Base-by-base conservation (phyloP, 1,139 yeast species). In the Yamadazyma spencermartinsiae region DNA sequence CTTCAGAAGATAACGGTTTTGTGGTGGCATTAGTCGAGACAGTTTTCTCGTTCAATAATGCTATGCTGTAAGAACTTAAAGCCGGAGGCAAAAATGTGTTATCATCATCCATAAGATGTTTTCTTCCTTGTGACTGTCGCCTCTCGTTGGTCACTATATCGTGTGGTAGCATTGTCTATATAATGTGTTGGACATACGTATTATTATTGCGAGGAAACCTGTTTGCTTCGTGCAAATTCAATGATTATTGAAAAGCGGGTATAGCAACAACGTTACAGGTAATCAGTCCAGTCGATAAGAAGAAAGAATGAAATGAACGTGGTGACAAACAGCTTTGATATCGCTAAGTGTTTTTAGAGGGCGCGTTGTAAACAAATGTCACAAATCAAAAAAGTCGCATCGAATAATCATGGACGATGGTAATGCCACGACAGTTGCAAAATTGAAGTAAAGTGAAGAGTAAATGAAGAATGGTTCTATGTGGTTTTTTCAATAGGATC, bases 1-100 rank as follows among this genome's bases (percentile, higher is more conserved):
- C 50, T 31, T 54, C 39, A 46, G 43, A 13, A n/a, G 10, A 16
- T 29, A 30, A 25, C 13, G 35, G 24, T 13, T 29, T 19, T 12
- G 23, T 38, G 30, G 29, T 31, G 33, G 27, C 25, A 28, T 14
- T 16, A 5, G 23, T 30, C 12, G 24, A 18, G 8, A 10, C 26
- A 41, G 49, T 37, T 37, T 40, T 47, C 29, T 60, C 66, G 44
- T 62, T 61, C 36, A 68, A 54, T 36, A 61, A 55, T 27, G 73
- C 72, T 37, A 68, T 59, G 48, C 72, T 59, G 46, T 80, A 81
- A 10, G 82, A 74, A 52, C 86, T 80, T 46, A 82, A 65, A 11
- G 80, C 79, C 2, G 88, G 88, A 0, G 87, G 86, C 41, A 76
- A 66, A 43, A 76, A 73, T 17, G 79, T 73, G 42, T 66, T 73